A percentile compares a stretch with the other conserved stretches of the same genome.
Conservation (phyloP, 176 grass and related monocot genomes). For the Avena insularis region DNA sequence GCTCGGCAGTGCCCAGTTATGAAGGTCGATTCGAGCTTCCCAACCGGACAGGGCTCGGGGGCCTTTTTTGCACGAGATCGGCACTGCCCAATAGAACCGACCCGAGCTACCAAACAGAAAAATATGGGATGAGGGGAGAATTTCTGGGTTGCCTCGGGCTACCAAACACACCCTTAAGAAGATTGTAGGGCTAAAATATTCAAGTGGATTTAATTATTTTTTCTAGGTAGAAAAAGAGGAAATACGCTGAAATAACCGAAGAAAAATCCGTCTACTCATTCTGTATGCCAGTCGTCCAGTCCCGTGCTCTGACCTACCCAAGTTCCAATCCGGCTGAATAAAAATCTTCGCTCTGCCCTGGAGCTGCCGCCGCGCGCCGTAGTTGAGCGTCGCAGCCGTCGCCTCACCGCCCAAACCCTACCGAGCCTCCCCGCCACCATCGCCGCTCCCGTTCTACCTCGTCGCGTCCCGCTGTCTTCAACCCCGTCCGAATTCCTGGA, state of each 20-base stretch:
- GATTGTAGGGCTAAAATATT: too few species aligned
- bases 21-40: too few species aligned
- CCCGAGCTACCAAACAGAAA: too few species aligned
- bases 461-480: conserved; percentile 2
- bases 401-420: background rate
- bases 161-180: too few species aligned
- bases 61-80: too few species aligned
- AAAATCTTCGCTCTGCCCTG: background rate
- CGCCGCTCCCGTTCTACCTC: conserved; percentile 3
- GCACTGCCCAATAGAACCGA: too few species aligned
- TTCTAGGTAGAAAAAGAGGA: too few species aligned
- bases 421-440: background rate
- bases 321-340: background rate
- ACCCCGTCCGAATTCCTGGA: conserved; percentile 5
- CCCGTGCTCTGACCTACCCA: background rate
- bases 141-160: too few species aligned
- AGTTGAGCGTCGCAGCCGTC: background rate
- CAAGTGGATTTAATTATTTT: too few species aligned
- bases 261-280: background rate
- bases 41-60: too few species aligned
- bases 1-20: too few species aligned
- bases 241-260: background rate
- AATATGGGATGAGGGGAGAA: too few species aligned
- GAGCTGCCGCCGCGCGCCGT: background rate
- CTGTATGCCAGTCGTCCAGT: background rate